Percentiles rank a stretch among this genome's conserved stretches.
These are phyloP conservation scores for Penicillium glabrum DNA, from an alignment of 2,329 filamentous ascomycete genomes.

Conservation along the genomic window DNA sequence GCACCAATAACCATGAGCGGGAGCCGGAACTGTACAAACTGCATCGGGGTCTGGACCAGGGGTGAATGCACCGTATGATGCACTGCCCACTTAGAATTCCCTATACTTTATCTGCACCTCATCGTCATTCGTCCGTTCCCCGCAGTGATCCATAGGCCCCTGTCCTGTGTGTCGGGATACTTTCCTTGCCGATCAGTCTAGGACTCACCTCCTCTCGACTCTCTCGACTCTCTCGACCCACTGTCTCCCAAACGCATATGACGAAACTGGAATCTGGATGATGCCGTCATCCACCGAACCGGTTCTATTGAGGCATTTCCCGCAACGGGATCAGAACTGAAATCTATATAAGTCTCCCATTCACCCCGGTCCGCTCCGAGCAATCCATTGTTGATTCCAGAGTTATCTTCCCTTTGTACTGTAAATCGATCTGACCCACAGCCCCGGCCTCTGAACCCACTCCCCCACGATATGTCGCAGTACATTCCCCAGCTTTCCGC, in stretches of 20 bases:
- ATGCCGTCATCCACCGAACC: neutral
- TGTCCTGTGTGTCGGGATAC: neutral
- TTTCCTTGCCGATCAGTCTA: neutral
- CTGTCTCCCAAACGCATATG: neutral
- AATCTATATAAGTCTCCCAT: slow-evolving; percentile 10
- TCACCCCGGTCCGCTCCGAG: neutral
- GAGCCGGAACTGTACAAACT: neutral
- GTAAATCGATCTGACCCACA: slow-evolving; percentile 1
- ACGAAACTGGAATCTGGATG: neutral
- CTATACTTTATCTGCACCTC: neutral
- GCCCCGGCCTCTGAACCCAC: neutral
- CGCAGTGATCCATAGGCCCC: slow-evolving; percentile 8
- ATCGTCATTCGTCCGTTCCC: slow-evolving; percentile 6
- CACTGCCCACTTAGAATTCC: neutral
- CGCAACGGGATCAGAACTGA: neutral
- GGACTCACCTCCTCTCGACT: slow-evolving; percentile 1
- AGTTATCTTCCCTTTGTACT: neutral
- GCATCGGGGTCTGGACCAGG: neutral
- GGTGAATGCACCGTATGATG: neutral
- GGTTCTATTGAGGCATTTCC: neutral
- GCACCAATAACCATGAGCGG: too few relatives aligned
- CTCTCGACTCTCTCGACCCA: neutral
- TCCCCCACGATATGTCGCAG: slow-evolving; percentile 16
- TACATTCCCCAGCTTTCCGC: slow-evolving; percentile 18
- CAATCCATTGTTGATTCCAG: neutral